phyloP scores from a whole-genome alignment of 225 moss, liverwort and hornwort species.

The Pleurozium schreberi region DNA sequence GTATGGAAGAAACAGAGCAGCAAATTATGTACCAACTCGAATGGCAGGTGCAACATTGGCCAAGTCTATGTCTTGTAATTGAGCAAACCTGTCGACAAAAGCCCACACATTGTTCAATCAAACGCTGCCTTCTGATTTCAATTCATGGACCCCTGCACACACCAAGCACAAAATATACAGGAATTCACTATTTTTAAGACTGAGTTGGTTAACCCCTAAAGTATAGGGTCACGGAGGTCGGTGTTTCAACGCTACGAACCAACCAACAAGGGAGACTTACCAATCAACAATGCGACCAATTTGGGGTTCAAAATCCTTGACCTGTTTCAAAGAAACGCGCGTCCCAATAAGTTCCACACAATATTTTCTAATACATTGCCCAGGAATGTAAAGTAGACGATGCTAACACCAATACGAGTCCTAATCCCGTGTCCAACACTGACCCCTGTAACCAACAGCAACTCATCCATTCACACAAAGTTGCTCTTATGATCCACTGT shows the following conservation, averaged over 20 bases:
- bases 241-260: background rate
- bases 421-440: background rate
- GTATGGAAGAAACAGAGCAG: background rate
- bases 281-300: conserved; percentile 87
- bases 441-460: background rate
- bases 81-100: conserved; percentile 59
- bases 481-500: background rate
- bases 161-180: background rate
- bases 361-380: background rate
- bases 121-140: background rate
- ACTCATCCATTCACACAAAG: background rate
- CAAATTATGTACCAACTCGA: conserved; percentile 52
- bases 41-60: conserved; percentile 61
- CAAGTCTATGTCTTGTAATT: conserved; percentile 78
- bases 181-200: background rate
- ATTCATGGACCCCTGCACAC: background rate
- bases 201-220: background rate
- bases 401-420: background rate
- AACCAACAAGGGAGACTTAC: conserved; percentile 14
- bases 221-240: background rate
- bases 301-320: conserved; percentile 75
- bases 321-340: conserved; percentile 19
- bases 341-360: background rate
- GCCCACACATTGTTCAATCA: background rate
- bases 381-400: background rate